Percentiles rank a stretch among this genome's conserved stretches.
Evolutionary conservation across 2,329 filamentous ascomycete genomes (phyloP).

Genomic region (Fusarium poae): DNA sequence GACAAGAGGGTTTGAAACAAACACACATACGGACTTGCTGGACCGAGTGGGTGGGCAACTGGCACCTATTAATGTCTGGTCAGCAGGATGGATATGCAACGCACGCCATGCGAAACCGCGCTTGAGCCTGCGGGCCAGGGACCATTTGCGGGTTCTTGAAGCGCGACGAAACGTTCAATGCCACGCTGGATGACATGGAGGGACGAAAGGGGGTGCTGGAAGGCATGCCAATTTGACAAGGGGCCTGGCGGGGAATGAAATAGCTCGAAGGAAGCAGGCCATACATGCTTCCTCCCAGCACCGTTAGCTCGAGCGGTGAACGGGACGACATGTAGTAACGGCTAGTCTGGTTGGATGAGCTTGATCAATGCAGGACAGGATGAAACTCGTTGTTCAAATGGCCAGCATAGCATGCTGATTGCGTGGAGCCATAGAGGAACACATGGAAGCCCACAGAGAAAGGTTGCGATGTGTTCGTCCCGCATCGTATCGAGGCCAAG

Average conservation of each 20-base stretch:
- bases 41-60: constrained; percentile 43
- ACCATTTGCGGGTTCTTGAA: constrained; percentile 39
- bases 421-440: constrained; percentile 25
- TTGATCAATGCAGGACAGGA: background rate
- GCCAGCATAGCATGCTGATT: constrained; percentile 3
- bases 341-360: constrained; percentile 10
- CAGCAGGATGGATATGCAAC: constrained; percentile 47
- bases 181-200: constrained; percentile 49
- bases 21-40: constrained; percentile 36
- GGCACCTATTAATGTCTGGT: constrained; percentile 50
- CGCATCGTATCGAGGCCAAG: constrained; percentile 25
- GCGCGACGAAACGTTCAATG: constrained; percentile 47
- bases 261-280: constrained; percentile 34
- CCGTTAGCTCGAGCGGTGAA: constrained; percentile 43
- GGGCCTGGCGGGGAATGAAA: constrained; percentile 37
- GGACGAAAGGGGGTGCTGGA: constrained; percentile 40
- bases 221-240: constrained; percentile 42
- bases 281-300: constrained; percentile 39
- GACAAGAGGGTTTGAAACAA: constrained; percentile 49
- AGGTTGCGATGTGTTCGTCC: constrained; percentile 26
- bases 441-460: constrained; percentile 5
- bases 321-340: constrained; percentile 10
- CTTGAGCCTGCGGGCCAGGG: constrained; percentile 45
- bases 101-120: constrained; percentile 41
- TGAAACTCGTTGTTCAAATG: constrained; percentile 8